A percentile compares a stretch with the other conserved stretches of the same genome.
phyloP scores from a whole-genome alignment of 768 basidiomycete species.

The Termitomyces sp. region DNA sequence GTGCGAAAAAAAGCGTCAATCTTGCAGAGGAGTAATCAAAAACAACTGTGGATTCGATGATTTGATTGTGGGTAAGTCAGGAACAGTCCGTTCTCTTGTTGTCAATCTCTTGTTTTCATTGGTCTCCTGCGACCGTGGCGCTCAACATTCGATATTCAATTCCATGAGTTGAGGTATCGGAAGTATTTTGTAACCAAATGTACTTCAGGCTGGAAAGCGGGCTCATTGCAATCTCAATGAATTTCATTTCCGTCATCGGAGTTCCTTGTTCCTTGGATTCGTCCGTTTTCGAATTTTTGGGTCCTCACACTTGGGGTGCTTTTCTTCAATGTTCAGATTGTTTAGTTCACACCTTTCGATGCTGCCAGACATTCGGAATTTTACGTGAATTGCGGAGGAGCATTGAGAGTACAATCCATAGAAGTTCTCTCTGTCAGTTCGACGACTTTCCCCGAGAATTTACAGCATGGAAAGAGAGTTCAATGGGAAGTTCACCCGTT shows the following conservation, averaged over 20 bases:
- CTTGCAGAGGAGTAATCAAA: background rate
- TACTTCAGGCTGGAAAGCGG: background rate
- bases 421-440: too few relatives aligned
- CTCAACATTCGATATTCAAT: background rate
- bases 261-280: background rate
- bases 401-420: too few relatives aligned
- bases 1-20: background rate
- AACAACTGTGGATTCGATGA: background rate
- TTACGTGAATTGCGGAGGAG: too few relatives aligned
- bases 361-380: too few relatives aligned
- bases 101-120: background rate
- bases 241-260: background rate
- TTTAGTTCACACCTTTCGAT: too few relatives aligned
- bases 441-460: too few relatives aligned
- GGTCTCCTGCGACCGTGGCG: background rate
- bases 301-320: too few relatives aligned
- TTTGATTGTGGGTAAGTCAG: background rate
- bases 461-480: too few relatives aligned
- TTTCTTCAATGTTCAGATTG: too few relatives aligned
- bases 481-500: too few relatives aligned
- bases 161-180: too few relatives aligned
- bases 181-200: background rate
- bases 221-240: background rate
- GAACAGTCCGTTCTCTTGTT: conserved; percentile 1
- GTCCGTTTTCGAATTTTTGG: too few relatives aligned